A percentile compares a stretch with the other conserved stretches of the same genome.
phyloP scores from a whole-genome alignment of 129 eudicot genomes.

The Tagetes erecta region DNA sequence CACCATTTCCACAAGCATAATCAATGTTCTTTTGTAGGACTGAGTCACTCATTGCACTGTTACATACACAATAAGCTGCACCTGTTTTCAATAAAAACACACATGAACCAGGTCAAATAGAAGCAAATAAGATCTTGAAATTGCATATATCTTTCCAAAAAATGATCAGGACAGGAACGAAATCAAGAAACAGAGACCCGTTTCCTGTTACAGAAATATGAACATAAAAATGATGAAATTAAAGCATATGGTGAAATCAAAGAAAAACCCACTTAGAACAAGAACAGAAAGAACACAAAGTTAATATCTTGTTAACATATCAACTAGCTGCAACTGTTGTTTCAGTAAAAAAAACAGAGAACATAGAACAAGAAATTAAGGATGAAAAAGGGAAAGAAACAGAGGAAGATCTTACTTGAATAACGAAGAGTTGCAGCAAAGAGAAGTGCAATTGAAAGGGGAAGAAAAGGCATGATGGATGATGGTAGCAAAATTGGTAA shows the following conservation, averaged over 20 bases:
- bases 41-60: constrained; percentile 46
- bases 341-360: background rate
- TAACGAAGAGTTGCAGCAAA: constrained; percentile 42
- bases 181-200: constrained; percentile 18
- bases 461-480: constrained; percentile 46
- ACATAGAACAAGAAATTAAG: background rate
- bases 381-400: background rate
- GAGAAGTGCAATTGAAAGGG: constrained; percentile 39
- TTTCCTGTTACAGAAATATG: background rate
- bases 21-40: constrained; percentile 65
- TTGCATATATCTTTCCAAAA: background rate
- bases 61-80: constrained; percentile 76
- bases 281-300: background rate
- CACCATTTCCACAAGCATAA: constrained; percentile 90
- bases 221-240: background rate
- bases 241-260: background rate
- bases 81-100: constrained; percentile 31
- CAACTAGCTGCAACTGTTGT: background rate
- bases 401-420: constrained; percentile 50
- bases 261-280: background rate
- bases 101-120: constrained; percentile 3
- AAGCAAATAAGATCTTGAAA: background rate
- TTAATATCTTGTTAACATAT: background rate
- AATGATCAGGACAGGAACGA: constrained; percentile 1
- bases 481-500: constrained; percentile 26